Evolutionary conservation across 2,329 filamentous ascomycete genomes (phyloP).

Genomic region (Aureobasidium pullulans): DNA sequence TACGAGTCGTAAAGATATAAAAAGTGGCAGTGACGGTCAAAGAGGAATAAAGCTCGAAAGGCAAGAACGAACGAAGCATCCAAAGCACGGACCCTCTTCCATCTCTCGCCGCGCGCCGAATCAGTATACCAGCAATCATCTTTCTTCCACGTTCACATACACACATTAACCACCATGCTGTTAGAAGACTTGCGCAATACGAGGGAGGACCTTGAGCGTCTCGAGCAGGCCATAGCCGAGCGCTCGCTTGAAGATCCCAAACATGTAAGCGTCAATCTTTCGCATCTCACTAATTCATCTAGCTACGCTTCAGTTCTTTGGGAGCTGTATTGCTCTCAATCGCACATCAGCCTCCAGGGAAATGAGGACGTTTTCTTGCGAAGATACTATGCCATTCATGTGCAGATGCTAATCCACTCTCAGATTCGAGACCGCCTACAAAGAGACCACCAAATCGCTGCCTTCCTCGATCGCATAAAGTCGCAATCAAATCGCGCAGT

Average conservation of each 20-base stretch:
- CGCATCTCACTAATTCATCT: not conserved
- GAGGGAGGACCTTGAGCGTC: conserved; percentile 91
- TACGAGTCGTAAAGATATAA: not conserved
- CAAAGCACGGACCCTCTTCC: not conserved
- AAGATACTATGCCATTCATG: too few species aligned
- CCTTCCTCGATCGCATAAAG: conserved; percentile 81
- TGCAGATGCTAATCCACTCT: not conserved
- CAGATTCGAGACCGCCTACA: conserved; percentile 83
- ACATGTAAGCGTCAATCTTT: conserved; percentile 37
- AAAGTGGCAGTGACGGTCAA: not conserved
- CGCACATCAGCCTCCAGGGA: not conserved
- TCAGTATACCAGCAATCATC: not conserved
- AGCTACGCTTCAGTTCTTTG: not conserved
- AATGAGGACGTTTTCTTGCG: too few species aligned
- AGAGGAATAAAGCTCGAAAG: conserved; percentile 10
- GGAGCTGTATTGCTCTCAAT: conserved; percentile 43
- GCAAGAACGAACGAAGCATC: conserved; percentile 1
- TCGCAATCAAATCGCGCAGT: conserved; percentile 74
- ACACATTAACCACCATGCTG: conserved; percentile 48
- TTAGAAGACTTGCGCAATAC: conserved; percentile 90
- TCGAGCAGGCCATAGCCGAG: conserved; percentile 90
- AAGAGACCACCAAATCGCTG: conserved; percentile 83
- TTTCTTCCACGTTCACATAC: not conserved
- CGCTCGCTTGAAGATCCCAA: conserved; percentile 81
- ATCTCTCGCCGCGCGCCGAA: conserved; percentile 6